Evolutionary conservation across 345 rosid genomes (phyloP), one percentile per base, ranked within the genome.

Genomic region (Gossypium anomalum): DNA sequence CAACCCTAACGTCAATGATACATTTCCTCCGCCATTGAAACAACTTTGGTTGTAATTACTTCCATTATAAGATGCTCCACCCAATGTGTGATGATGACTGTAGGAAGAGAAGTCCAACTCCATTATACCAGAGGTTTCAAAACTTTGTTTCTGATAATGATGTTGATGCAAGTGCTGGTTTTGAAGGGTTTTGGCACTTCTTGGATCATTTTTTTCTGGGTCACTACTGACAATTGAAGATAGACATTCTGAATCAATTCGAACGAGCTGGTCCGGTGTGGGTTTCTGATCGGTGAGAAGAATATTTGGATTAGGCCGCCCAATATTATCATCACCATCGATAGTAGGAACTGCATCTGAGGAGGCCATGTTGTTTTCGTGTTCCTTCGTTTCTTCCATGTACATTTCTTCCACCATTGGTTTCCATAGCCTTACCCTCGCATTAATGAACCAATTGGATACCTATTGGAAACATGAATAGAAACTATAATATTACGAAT

Each of bases 351-450:
- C 69, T 1, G 80, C 87, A 60, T 82, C 91, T 1, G 88, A 67
- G 52, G 85, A 84, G 1, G 80, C 86, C 81, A 84, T 71, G 80
- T 76, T 84, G 66, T 25, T 58, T n/a, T 82, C 90, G 57, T 81
- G 82, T 57, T 92, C 97, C 72, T 85, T 90, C 70, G 88, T 80
- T 83, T 96, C 99, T 85, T 96, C 99, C 71, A 81, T 49, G 79
- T 96, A 93, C 97, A 96, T 92, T 74, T 96, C 98, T 85, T 96
- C 99, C 72, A 96, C 93, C 99, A 96, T 96, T 29, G 99, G 98
- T 76, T 96, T 96, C 99, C 99, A 96, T 19, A 96, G 85, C 87
- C 99, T 93, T 76, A 96, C 99, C 80, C 99, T 89, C 75, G 99
- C 99, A 83, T 96, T 96, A 34, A 96, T 96, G 83, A 96, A 96